These are phyloP conservation scores for Stevia rebaudiana DNA, from an alignment of 140 eudicot genomes.

Conservation along the genomic window DNA sequence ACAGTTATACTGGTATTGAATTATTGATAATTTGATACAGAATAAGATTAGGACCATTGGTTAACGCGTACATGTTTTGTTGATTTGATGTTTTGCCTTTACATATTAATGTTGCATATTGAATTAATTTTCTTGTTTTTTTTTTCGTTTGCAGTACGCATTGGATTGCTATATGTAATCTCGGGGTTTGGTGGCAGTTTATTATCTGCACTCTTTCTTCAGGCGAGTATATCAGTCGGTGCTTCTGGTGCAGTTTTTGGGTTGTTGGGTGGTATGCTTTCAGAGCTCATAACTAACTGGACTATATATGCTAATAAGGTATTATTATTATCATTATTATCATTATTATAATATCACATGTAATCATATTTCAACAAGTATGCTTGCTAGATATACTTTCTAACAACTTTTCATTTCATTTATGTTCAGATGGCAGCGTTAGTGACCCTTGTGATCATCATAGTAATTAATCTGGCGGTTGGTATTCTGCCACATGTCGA, in stretches of 20 bases:
- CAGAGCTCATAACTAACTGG: slow-evolving; percentile 88
- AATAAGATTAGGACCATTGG: background rate
- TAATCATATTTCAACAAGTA: slow-evolving; percentile 1
- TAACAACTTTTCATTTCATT: slow-evolving; percentile 4
- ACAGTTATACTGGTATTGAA: background rate
- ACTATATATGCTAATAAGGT: slow-evolving; percentile 85
- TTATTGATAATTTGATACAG: too few relatives aligned
- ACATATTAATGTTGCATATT: background rate
- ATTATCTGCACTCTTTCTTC: slow-evolving; percentile 72
- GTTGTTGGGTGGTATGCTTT: slow-evolving; percentile 83
- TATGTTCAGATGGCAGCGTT: slow-evolving; percentile 56
- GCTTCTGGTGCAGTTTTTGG: slow-evolving; percentile 98
- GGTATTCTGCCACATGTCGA: slow-evolving; percentile 94
- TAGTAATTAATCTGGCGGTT: slow-evolving; percentile 68
- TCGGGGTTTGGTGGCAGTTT: slow-evolving; percentile 93
- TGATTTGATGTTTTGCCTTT: background rate
- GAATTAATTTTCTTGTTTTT: background rate
- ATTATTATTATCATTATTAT: too few relatives aligned
- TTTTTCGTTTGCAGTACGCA: slow-evolving; percentile 50
- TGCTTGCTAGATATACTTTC: background rate
- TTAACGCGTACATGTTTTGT: background rate
- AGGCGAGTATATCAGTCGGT: slow-evolving; percentile 81
- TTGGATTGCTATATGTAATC: slow-evolving; percentile 72
- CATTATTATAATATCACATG: too few relatives aligned
- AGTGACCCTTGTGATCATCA: slow-evolving; percentile 63